Evolutionary conservation across 2,329 filamentous ascomycete species (phyloP), one percentile per base, ranked within the genome.

Genomic region (Xenosphaeropsis pyriputrescens): DNA sequence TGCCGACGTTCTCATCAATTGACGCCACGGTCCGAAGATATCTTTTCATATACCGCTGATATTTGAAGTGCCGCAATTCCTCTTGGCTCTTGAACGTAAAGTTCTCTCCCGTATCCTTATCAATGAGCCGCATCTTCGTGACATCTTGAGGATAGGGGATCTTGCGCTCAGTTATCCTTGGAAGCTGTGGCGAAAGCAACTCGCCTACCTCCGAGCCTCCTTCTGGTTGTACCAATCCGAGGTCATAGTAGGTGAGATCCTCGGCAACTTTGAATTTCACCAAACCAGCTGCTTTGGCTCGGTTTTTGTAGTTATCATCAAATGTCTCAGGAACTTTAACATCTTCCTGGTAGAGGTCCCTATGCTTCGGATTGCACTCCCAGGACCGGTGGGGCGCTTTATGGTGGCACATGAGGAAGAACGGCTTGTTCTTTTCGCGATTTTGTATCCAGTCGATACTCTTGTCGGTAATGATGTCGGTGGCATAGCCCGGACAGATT

Each of bases 341-440:
- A 1, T 58, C 58, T 7, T 70, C 61, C 1, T 50, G 57, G 47
- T 70, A 72, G 2, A 70, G 49, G 33, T 60, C 30, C 39, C 63
- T 64, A 49, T 72, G 64, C 42, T 65, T 65, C 5, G 56, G 45
- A 40, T 70, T 54, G 38, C 55, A 68, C 44, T 71, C 66, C 67
- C 68, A 71, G 12, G 56, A 60, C 3, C 66, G 57, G 43, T 72
- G 68, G 0, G 68, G 67, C 1, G 68, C 68, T 44, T 72, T 72
- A 48, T 72, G 67, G 43, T 71, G 68, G 46, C 65, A 70, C 67
- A 72, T 71, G 32, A 68, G 45, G 45, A 70, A 71, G 50, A 71
- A 71, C 0, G 66, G 66, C 39, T 54, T 54, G 1, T 39, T 32
- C 5, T 41, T 43, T 31, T 55, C 53, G 6, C 55, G 51, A 15